phyloP scores from a whole-genome alignment of 2,329 filamentous ascomycete species.

The Aspergillus thermomutatus region DNA sequence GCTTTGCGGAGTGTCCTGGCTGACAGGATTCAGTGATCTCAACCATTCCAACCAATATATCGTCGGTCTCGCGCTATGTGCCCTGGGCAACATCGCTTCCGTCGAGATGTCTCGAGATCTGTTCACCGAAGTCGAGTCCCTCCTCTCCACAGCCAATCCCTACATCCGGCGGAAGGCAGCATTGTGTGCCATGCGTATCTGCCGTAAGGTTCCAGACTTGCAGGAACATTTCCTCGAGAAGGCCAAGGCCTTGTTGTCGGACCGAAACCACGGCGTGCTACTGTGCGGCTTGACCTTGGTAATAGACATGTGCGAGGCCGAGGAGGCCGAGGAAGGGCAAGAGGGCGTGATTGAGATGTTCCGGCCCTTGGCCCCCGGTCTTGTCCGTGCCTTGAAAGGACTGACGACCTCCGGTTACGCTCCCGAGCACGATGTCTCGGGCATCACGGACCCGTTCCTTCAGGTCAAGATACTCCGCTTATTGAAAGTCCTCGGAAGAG shows the following conservation, averaged over 20 bases:
- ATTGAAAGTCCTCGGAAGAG: conserved; percentile 78
- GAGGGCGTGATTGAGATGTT: conserved; percentile 89
- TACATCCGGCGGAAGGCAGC: conserved; percentile 97
- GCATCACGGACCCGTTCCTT: conserved; percentile 94
- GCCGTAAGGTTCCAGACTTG: conserved; percentile 92
- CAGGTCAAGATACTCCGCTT: conserved; percentile 94
- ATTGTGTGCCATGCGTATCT: conserved; percentile 98
- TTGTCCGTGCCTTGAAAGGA: conserved; percentile 88
- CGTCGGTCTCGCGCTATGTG: conserved; percentile 91
- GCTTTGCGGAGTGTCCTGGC: conserved; percentile 10
- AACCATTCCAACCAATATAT: conserved; percentile 98
- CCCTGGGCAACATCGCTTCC: conserved; percentile 94
- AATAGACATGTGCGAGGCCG: conserved; percentile 88
- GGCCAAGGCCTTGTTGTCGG: conserved; percentile 78
- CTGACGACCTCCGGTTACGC: conserved; percentile 94
- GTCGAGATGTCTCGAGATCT: conserved; percentile 98
- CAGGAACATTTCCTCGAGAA: conserved; percentile 98
- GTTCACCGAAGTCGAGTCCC: conserved; percentile 90
- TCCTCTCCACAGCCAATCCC: conserved; percentile 91
- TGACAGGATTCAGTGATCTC: conserved; percentile 67
- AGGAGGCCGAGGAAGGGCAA: conserved; percentile 88
- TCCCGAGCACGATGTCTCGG: conserved; percentile 96
- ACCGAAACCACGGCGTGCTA: conserved; percentile 93
- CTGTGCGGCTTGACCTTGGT: conserved; percentile 89
- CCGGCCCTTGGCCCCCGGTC: conserved; percentile 73